A percentile compares a stretch with the other conserved stretches of the same genome.
phyloP scores from a whole-genome alignment of 2,329 filamentous ascomycete species.

The Aspergillus udagawae region DNA sequence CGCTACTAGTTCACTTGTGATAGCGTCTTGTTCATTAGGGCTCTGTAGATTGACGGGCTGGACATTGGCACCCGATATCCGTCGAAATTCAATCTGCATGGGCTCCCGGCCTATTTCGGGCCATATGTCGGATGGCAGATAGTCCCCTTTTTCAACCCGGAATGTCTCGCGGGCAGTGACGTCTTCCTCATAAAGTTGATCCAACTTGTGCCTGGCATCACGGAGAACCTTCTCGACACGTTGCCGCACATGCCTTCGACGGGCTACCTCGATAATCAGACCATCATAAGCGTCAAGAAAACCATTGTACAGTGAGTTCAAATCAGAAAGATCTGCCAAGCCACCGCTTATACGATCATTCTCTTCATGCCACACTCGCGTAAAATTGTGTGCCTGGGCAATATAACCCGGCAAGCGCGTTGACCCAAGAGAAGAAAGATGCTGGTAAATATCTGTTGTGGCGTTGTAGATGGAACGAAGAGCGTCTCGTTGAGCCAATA shows the following conservation, averaged over 20 bases:
- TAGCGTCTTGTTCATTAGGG: slow-evolving; percentile 5
- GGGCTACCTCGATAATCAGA: slow-evolving; percentile 76
- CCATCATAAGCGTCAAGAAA: slow-evolving; percentile 82
- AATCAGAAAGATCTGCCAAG: slow-evolving; percentile 70
- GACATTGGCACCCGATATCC: slow-evolving; percentile 33
- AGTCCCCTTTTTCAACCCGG: slow-evolving; percentile 76
- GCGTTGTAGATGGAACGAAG: slow-evolving; percentile 54
- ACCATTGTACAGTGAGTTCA: slow-evolving; percentile 79
- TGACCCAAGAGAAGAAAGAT: slow-evolving; percentile 63
- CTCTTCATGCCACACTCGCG: slow-evolving; percentile 66
- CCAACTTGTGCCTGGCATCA: slow-evolving; percentile 72
- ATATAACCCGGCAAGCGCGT: slow-evolving; percentile 56
- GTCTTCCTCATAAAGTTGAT: slow-evolving; percentile 71
- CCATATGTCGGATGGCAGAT: slow-evolving; percentile 84
- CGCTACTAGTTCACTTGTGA: slow-evolving; percentile 5
- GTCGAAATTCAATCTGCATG: slow-evolving; percentile 44
- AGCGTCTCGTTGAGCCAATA: slow-evolving; percentile 60
- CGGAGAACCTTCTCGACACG: slow-evolving; percentile 70
- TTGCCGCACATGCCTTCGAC: slow-evolving; percentile 68
- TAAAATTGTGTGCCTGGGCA: slow-evolving; percentile 45
- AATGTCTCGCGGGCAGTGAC: slow-evolving; percentile 71
- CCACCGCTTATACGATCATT: slow-evolving; percentile 64
- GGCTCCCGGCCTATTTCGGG: slow-evolving; percentile 62
- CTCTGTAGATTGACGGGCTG: slow-evolving; percentile 17
- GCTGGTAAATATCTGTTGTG: slow-evolving; percentile 60